These are phyloP conservation scores for Coemansia guatemalensis DNA, from an alignment of 192 early-diverging fungal genomes.

Conservation along the genomic window DNA sequence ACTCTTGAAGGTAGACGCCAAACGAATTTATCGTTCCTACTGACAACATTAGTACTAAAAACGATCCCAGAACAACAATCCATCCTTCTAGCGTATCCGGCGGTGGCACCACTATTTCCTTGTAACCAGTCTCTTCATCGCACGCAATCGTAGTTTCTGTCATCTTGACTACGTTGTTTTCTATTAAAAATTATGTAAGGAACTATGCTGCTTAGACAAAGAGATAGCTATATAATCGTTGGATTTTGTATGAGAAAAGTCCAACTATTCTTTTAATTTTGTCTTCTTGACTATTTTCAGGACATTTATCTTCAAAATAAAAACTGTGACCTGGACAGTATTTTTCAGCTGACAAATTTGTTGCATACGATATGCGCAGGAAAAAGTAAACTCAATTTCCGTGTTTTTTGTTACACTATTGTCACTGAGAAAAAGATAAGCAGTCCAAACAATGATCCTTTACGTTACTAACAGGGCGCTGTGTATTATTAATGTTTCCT, in stretches of 20 bases:
- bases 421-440: neutral
- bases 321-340: neutral
- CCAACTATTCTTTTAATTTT: neutral
- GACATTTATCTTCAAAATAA: slow-evolving; percentile 1
- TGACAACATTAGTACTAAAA: slow-evolving; percentile 31
- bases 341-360: neutral
- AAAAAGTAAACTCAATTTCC: neutral
- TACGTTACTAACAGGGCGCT: neutral
- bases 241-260: neutral
- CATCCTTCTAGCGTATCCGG: slow-evolving; percentile 26
- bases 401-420: neutral
- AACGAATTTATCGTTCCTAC: slow-evolving; percentile 29
- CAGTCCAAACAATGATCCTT: neutral
- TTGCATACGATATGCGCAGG: neutral
- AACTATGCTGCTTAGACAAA: neutral
- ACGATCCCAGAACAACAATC: slow-evolving; percentile 30
- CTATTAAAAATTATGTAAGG: neutral
- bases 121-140: neutral
- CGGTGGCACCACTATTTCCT: neutral
- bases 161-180: neutral
- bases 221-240: neutral
- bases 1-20: slow-evolving; percentile 37
- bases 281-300: neutral
- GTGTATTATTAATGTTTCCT: neutral
- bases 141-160: neutral